Percentiles rank a stretch among this genome's conserved stretches.
These are phyloP conservation scores for Calonectria hawksworthii DNA, from an alignment of 2,329 filamentous ascomycete genomes.

Conservation along the genomic window DNA sequence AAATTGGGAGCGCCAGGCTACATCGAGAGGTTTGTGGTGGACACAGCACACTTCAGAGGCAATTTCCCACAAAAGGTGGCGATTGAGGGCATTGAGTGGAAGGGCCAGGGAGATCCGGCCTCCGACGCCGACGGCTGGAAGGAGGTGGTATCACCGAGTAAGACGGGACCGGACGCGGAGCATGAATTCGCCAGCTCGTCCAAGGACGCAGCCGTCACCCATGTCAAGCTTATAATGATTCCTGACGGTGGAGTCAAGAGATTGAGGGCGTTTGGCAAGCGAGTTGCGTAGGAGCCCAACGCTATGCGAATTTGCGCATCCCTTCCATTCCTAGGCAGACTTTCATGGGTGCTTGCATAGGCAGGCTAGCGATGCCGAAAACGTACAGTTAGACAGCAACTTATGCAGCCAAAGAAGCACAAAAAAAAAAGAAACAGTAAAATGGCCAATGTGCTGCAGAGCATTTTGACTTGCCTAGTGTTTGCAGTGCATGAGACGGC, in stretches of 20 bases:
- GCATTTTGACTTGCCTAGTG: not conserved
- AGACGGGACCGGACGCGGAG: slow-evolving; percentile 80
- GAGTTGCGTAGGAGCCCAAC: slow-evolving; percentile 41
- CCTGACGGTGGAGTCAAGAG: slow-evolving; percentile 95
- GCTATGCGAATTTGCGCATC: not conserved
- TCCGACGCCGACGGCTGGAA: slow-evolving; percentile 73
- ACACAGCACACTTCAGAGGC: slow-evolving; percentile 86
- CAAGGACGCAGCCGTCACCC: slow-evolving; percentile 75
- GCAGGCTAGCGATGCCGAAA: not conserved
- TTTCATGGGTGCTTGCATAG: not conserved
- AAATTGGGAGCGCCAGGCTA: slow-evolving; percentile 76
- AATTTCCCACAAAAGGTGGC: slow-evolving; percentile 86
- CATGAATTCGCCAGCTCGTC: slow-evolving; percentile 73
- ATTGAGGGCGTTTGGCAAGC: slow-evolving; percentile 67
- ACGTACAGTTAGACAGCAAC: not conserved
- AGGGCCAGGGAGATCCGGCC: slow-evolving; percentile 65
- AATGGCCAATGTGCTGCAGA: not conserved
- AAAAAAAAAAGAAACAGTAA: not conserved
- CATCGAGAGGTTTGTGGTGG: slow-evolving; percentile 78
- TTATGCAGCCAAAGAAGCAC: not conserved
- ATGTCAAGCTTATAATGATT: slow-evolving; percentile 92
- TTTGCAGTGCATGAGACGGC: not conserved
- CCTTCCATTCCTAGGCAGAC: slow-evolving; percentile 16
- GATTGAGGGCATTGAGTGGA: slow-evolving; percentile 73
- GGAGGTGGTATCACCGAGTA: slow-evolving; percentile 75